Conservation (phyloP, 139 green algal species). For the Eudorina sp. region DNA sequence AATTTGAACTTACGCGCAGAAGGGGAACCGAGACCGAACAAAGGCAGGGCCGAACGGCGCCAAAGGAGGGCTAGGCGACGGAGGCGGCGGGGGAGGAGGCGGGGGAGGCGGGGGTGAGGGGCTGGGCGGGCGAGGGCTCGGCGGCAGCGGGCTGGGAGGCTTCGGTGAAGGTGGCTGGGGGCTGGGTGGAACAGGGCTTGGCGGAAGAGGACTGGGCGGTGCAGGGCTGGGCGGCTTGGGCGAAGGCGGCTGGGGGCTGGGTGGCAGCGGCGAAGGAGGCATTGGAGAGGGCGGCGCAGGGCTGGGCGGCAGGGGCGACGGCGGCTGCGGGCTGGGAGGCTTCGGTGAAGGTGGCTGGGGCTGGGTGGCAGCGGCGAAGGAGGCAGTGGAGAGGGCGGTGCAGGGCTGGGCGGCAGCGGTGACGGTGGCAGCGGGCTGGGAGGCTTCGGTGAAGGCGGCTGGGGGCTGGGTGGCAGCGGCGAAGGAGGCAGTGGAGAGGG, state of each 20-base stretch:
- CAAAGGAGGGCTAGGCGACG: neutral
- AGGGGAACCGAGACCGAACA: neutral
- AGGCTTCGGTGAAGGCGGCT: no score
- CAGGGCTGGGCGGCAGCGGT: no score
- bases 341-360: no score
- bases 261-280: no score
- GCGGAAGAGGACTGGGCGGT: neutral
- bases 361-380: no score
- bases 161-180: neutral
- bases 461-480: no score
- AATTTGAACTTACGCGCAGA: slow-evolving; percentile 13
- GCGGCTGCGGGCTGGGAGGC: no score
- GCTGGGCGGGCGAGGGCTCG: neutral
- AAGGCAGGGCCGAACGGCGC: neutral
- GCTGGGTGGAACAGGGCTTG: no score
- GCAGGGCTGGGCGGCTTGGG: neutral
- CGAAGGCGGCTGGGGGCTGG: neutral
- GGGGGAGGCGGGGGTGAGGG: neutral
- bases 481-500: no score
- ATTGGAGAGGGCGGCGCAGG: no score
- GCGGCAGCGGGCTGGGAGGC: neutral
- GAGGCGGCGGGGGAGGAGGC: neutral
- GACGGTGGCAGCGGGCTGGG: no score
- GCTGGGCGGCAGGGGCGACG: neutral
- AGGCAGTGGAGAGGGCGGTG: no score